Base-by-base conservation (phyloP, 305 asterid genomes). In the Fraxinus floribunda region DNA sequence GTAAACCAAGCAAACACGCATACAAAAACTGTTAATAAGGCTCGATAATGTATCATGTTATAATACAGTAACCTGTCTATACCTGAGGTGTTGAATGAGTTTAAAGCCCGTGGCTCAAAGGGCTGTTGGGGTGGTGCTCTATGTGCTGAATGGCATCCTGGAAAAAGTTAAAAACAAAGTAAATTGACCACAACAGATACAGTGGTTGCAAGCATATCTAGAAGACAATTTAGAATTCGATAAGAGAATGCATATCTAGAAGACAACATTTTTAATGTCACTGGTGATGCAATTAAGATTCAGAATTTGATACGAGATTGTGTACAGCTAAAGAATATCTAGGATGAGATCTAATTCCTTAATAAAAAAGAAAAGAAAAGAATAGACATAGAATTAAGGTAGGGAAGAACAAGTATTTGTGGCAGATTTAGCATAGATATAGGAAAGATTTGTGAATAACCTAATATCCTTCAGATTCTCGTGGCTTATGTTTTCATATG, bases 321-420 rank as follows among this genome's bases (percentile, higher is more conserved):
- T 88, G 87, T 87, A 84, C 91, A 90, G 87, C 90, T 89, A 84
- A 81, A 85, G 86, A 92, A 89, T 87, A 94, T 92, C 94, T 92
- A 90, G 85, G 89, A 89, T 86, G 88, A 84, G 91, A 92, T 92
- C 90, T 83, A 84, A 36, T 85, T 85, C 66, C 77, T 46, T 44
- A 71, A 55, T 80, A 83, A 80, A 81, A 84, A 76, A 49, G 13
- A 79, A 75, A 73, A 57, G 24, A 75, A 70, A 24, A 32, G 64
- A 78, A 26, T 29, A 64, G 34, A 60, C 39, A 64, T 15, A 34
- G 76, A 46, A 36, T 32, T 39, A 75, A 30, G 46, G n/a, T 52
- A 57, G 79, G 78, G 38, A 81, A 82, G 60, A 62, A 77, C 71
- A 20, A 30, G 71, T 81, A 46, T 80, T 55, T 29, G 18, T 49